Evolutionary conservation across 768 basidiomycete species (phyloP), one percentile per base, ranked within the genome.

Genomic region (Leccinum longicurvipes): DNA sequence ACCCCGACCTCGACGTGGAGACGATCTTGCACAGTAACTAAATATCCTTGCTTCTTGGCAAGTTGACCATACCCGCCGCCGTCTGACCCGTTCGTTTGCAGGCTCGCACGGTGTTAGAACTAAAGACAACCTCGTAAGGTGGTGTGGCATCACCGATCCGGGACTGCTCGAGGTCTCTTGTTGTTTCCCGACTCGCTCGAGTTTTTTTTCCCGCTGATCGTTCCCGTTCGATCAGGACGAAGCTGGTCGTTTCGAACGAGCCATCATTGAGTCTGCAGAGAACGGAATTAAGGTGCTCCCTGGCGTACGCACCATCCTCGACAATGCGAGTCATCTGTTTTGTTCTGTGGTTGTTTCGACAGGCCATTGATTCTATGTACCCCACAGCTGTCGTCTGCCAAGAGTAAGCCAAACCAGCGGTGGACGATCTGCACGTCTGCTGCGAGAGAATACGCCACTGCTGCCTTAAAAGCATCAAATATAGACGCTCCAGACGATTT

Each of bases 401-500:
- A 57, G 52, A 63, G 60, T 45, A 59, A 63, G 10, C 82, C 86
- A 8, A 81, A 82, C 17, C 86, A 89, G 19, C 77, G 77, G 25
- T 97, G 92, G 91, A 86, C 91, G 0, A 87, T 97, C 62, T 91
- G 91, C 71, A 95, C 93, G 29, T 85, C 87, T 67, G 92, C 93
- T 0, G 94, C 93, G 17, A 79, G 78, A 47, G 69, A 63, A 19
- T 96, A 97, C 69, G 93, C 93, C 14, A 69, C 78, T 2, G 78
- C 83, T 28, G 92, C 93, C 10, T 77, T 96, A 49, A 72, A 71
- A 17, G 79, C 82, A 23, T 84, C 87, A 47, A 81, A 79, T 2
- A 78, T 95, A 51, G 81, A 83, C n/a, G 67, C 79, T 12, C 87
- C 90, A 4, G 85, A 88, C 34, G 80, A 84, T 45, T 83, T 93